A percentile compares a stretch with the other conserved stretches of the same genome.
phyloP scores from a whole-genome alignment of 106 monocot genomes.

The Dioscorea zingiberensis region DNA sequence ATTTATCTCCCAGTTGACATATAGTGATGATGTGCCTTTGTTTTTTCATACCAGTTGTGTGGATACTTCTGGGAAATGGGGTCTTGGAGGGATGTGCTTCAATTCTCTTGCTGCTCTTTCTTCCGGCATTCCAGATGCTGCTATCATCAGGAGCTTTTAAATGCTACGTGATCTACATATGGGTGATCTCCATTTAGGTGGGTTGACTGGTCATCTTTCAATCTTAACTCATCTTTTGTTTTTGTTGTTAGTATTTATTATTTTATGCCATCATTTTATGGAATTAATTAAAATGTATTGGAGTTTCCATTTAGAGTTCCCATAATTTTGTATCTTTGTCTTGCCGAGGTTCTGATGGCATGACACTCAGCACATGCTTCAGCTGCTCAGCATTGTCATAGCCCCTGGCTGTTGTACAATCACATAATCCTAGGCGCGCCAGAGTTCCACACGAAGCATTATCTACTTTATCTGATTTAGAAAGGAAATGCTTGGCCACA shows the following conservation, averaged over 20 bases:
- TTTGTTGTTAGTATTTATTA: no score
- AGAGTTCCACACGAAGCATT: conserved; percentile 78
- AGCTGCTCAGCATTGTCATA: conserved; percentile 42
- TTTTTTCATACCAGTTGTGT: conserved; percentile 52
- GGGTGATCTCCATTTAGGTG: conserved; percentile 81
- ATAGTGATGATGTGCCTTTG: not conserved
- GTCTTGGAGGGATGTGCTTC: conserved; percentile 92
- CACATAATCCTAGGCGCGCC: conserved; percentile 82
- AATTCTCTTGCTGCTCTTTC: conserved; percentile 71
- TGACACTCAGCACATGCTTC: conserved; percentile 8
- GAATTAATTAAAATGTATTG: no score
- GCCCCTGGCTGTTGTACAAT: conserved; percentile 93
- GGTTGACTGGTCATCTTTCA: conserved; percentile 49
- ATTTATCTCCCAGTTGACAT: no score
- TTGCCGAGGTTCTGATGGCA: conserved; percentile 22
- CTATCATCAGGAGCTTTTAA: conserved; percentile 74
- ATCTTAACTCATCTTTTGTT: not conserved
- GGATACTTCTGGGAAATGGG: conserved; percentile 92
- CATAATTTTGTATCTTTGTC: no score
- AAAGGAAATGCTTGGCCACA: conserved; percentile 70
- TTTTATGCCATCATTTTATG: no score
- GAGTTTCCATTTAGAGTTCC: no score
- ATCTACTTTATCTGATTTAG: conserved; percentile 70
- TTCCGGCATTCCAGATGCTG: conserved; percentile 47
- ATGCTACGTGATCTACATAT: conserved; percentile 77